Percentiles rank a stretch among this genome's conserved stretches.
phyloP scores from a whole-genome alignment of 805 yeast genomes.

The Cyberlindnera euphorbiiphila region DNA sequence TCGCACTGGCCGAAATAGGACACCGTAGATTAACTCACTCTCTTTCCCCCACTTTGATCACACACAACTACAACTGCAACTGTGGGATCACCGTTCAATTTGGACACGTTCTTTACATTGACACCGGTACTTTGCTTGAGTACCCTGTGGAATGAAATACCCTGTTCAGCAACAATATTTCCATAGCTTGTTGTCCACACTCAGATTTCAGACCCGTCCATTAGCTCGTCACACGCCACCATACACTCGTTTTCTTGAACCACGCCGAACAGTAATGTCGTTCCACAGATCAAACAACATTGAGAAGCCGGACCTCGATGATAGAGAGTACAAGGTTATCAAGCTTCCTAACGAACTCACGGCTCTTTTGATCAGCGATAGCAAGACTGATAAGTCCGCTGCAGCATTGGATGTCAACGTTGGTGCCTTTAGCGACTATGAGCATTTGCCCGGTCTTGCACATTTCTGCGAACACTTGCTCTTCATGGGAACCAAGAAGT shows the following conservation, averaged over 20 bases:
- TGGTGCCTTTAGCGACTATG: constrained; percentile 70
- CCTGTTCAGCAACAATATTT: background rate
- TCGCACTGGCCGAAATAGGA: too few relatives aligned
- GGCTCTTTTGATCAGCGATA: constrained; percentile 64
- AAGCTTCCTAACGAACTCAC: constrained; percentile 53
- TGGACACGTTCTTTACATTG: too few relatives aligned
- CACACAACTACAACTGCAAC: too few relatives aligned
- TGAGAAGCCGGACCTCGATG: constrained; percentile 52
- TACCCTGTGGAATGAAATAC: background rate
- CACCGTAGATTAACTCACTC: too few relatives aligned
- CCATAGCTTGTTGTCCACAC: background rate
- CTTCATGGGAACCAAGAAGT: constrained; percentile 78
- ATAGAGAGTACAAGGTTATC: constrained; percentile 68
- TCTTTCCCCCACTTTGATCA: too few relatives aligned
- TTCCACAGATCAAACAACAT: constrained; percentile 28
- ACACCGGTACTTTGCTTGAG: background rate
- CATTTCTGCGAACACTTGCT: constrained; percentile 73
- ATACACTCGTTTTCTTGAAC: background rate
- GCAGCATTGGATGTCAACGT: constrained; percentile 78
- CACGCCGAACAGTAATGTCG: constrained; percentile 6
- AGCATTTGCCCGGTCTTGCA: constrained; percentile 65
- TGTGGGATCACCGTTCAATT: too few relatives aligned
- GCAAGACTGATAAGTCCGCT: constrained; percentile 68
- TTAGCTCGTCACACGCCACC: background rate
- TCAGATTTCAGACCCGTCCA: background rate